These are phyloP conservation scores for Tremella yokohamensis DNA, from an alignment of 768 basidiomycete genomes.

Conservation along the genomic window DNA sequence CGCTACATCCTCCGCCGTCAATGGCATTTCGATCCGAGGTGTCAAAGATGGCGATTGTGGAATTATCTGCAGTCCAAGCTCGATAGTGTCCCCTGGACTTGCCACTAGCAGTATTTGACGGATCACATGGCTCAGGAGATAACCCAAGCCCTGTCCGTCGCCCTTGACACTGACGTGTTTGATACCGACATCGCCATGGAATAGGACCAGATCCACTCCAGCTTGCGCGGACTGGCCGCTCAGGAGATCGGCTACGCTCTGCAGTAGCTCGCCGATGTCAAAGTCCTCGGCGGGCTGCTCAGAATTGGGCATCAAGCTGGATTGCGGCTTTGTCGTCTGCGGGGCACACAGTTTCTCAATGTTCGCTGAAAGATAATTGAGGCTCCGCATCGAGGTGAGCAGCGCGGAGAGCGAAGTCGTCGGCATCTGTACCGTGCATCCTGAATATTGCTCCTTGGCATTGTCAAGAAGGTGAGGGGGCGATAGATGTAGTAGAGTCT, in stretches of 20 bases:
- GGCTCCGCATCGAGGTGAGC: conserved; percentile 84
- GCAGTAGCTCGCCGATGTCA: conserved; percentile 85
- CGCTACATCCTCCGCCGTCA: conserved; percentile 34
- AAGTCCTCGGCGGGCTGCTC: conserved; percentile 62
- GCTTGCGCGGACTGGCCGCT: conserved; percentile 76
- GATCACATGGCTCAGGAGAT: conserved; percentile 77
- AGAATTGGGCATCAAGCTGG: conserved; percentile 12
- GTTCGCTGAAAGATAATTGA: conserved; percentile 86
- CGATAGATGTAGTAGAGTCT: conserved; percentile 84
- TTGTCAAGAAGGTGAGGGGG: conserved; percentile 86
- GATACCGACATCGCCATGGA: conserved; percentile 82
- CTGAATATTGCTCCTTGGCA: conserved; percentile 88
- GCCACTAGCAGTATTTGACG: conserved; percentile 74
- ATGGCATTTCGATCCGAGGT: conserved; percentile 29
- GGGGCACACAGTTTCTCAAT: conserved; percentile 17
- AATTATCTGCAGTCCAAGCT: conserved; percentile 65
- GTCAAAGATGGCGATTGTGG: conserved; percentile 48
- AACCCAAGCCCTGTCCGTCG: conserved; percentile 77
- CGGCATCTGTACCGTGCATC: conserved; percentile 80
- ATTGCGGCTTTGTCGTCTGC: conserved; percentile 2
- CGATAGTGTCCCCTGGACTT: conserved; percentile 73
- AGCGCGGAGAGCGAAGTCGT: conserved; percentile 82
- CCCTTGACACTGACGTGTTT: conserved; percentile 81
- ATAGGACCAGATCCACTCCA: conserved; percentile 86
- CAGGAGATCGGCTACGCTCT: conserved; percentile 80